phyloP scores from a whole-genome alignment of 2,329 filamentous ascomycete genomes.

The Apiospora saccharicola region DNA sequence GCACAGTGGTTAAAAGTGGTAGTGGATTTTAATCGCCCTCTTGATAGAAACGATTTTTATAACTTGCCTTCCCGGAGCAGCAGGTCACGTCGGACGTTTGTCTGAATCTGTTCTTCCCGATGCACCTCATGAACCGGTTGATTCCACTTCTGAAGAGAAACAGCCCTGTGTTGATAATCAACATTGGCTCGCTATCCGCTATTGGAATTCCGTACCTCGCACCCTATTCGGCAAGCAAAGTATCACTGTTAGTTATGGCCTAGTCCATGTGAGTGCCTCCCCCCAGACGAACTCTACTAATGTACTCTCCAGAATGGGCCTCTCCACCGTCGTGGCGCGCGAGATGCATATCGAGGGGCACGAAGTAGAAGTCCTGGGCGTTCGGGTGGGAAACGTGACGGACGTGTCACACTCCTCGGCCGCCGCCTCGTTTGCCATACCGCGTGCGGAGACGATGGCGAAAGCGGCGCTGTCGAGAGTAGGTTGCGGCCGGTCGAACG shows the following conservation, averaged over 20 bases:
- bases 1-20: not conserved
- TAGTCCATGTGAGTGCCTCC: not conserved
- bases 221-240: slow-evolving; percentile 55
- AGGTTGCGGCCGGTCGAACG: slow-evolving; percentile 30
- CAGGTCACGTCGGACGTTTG: slow-evolving; percentile 52
- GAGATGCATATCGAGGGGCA: slow-evolving; percentile 47
- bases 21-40: not conserved
- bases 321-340: slow-evolving; percentile 47
- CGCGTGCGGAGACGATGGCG: slow-evolving; percentile 32
- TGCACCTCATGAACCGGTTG: slow-evolving; percentile 54
- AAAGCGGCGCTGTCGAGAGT: slow-evolving; percentile 31
- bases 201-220: slow-evolving; percentile 54
- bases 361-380: slow-evolving; percentile 30
- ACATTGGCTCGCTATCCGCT: slow-evolving; percentile 55
- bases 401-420: slow-evolving; percentile 28
- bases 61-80: slow-evolving; percentile 35
- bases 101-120: slow-evolving; percentile 58
- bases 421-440: slow-evolving; percentile 29
- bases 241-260: slow-evolving; percentile 43
- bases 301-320: slow-evolving; percentile 37
- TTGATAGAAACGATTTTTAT: not conserved
- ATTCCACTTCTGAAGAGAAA: slow-evolving; percentile 52
- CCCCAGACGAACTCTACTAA: not conserved
- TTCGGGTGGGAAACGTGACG: slow-evolving; percentile 33
- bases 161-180: slow-evolving; percentile 56